Evolutionary conservation across 495 filamentous ascomycete species (phyloP).

Genomic region (Penicillium malachiteum): DNA sequence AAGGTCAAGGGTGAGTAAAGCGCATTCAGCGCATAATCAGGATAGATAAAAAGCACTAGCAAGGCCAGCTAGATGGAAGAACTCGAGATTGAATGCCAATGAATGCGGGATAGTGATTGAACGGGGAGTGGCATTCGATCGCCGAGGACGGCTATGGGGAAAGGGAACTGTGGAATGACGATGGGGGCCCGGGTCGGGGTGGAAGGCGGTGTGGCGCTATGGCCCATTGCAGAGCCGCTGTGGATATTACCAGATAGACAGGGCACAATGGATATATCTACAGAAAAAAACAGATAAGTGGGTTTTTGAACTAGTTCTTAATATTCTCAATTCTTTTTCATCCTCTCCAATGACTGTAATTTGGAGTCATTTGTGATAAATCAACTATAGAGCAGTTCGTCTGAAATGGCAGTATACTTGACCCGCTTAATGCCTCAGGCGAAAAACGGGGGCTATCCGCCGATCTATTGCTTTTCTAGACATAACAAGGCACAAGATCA

Average conservation of each 20-base stretch:
- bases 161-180: conserved; percentile 30
- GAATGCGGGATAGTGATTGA: conserved; percentile 22
- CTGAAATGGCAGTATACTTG: not conserved
- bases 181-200: conserved; percentile 7
- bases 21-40: conserved; percentile 43
- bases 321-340: too few relatives aligned
- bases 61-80: conserved; percentile 5
- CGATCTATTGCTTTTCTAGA: not conserved
- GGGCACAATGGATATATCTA: not conserved
- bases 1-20: conserved; percentile 31
- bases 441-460: not conserved
- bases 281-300: too few relatives aligned
- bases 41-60: conserved; percentile 3
- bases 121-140: conserved; percentile 22
- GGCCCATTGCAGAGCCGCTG: not conserved
- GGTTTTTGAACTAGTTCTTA: too few relatives aligned
- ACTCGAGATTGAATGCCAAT: conserved; percentile 15
- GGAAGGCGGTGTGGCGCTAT: conserved; percentile 1
- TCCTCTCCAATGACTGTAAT: too few relatives aligned
- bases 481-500: not conserved
- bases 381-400: too few relatives aligned
- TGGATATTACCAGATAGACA: not conserved
- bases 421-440: not conserved
- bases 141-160: conserved; percentile 24
- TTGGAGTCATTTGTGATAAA: too few relatives aligned